Evolutionary conservation across 768 basidiomycete species (phyloP).

Genomic region (Roridomyces roridus): DNA sequence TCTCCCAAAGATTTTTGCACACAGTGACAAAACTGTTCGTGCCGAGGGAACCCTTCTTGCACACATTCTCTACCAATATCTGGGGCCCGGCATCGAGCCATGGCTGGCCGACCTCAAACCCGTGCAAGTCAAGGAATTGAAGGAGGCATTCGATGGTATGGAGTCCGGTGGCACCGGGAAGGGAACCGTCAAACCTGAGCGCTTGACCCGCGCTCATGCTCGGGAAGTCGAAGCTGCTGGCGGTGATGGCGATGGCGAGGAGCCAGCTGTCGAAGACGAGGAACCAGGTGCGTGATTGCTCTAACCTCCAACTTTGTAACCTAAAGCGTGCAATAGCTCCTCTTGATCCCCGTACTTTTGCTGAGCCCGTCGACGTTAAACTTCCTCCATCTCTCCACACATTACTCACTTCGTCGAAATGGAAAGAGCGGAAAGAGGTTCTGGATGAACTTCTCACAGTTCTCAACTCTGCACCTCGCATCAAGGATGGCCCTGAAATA

Average conservation of each 20-base stretch:
- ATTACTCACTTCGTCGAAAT: conserved; percentile 87
- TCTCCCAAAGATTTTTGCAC: conserved; percentile 92
- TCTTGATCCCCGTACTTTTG: conserved; percentile 79
- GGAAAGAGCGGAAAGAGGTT: conserved; percentile 96
- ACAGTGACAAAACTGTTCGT: conserved; percentile 94
- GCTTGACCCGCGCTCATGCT: conserved; percentile 78
- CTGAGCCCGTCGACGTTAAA: conserved; percentile 84
- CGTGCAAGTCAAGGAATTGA: conserved; percentile 95
- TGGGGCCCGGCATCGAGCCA: conserved; percentile 83
- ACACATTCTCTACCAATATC: conserved; percentile 81
- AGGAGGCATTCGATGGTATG: conserved; percentile 85
- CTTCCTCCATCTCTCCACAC: conserved; percentile 79
- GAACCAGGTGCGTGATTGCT: conserved; percentile 49
- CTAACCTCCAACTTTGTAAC: conserved; percentile 1
- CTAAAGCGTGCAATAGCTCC: conserved; percentile 48
- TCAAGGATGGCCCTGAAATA: conserved; percentile 82
- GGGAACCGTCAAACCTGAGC: conserved; percentile 78
- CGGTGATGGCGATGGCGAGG: conserved; percentile 44
- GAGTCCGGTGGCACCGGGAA: conserved; percentile 88
- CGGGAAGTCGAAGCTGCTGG: conserved; percentile 66
- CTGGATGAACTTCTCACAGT: conserved; percentile 82
- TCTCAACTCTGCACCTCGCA: conserved; percentile 71
- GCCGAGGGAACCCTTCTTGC: conserved; percentile 85
- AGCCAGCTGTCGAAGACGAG: conserved; percentile 41
- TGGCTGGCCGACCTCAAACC: conserved; percentile 92